A percentile compares a stretch with the other conserved stretches of the same genome.
Conservation (phyloP, 2,329 filamentous ascomycete species). For the Botrytis squamosa region DNA sequence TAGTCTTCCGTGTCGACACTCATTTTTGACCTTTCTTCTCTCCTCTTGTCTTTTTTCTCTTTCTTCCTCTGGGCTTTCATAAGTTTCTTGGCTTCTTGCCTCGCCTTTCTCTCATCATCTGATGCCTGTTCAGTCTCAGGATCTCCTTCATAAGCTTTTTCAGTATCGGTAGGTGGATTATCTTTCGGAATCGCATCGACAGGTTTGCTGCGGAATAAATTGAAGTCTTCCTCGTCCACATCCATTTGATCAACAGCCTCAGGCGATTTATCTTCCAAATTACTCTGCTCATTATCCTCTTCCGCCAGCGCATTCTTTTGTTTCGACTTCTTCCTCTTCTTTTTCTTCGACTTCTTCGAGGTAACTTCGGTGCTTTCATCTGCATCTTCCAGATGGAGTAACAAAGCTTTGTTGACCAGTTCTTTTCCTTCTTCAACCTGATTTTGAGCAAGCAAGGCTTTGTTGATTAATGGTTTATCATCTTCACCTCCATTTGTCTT, state of each 20-base stretch:
- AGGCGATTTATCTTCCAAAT: conserved; percentile 1
- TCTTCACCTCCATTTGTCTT: not conserved
- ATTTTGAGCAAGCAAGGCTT: conserved; percentile 16
- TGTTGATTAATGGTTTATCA: conserved; percentile 20
- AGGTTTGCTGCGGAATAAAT: conserved; percentile 20
- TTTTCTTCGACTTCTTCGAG: conserved; percentile 23
- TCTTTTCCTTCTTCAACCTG: conserved; percentile 16
- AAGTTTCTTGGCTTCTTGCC: conserved; percentile 18
- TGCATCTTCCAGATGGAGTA: conserved; percentile 13
- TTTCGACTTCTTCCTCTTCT: conserved; percentile 23
- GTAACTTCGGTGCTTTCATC: conserved; percentile 11
- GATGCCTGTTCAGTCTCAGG: conserved; percentile 7
- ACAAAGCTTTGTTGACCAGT: conserved; percentile 17
- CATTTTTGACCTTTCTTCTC: conserved; percentile 18
- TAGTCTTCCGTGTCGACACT: conserved; percentile 7
- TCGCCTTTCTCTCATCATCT: conserved; percentile 8
- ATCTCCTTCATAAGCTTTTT: conserved; percentile 20
- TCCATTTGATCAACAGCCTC: conserved; percentile 18
- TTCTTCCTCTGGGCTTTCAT: conserved; percentile 18
- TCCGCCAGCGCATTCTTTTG: conserved; percentile 13
- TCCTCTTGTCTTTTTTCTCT: conserved; percentile 18
- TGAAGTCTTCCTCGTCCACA: conserved; percentile 16
- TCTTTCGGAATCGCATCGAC: conserved; percentile 3
- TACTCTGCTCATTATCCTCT: not conserved
- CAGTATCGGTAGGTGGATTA: not conserved